A percentile compares a stretch with the other conserved stretches of the same genome.
Evolutionary conservation across 257 asterid species (phyloP).

Genomic region (Striga asiatica): DNA sequence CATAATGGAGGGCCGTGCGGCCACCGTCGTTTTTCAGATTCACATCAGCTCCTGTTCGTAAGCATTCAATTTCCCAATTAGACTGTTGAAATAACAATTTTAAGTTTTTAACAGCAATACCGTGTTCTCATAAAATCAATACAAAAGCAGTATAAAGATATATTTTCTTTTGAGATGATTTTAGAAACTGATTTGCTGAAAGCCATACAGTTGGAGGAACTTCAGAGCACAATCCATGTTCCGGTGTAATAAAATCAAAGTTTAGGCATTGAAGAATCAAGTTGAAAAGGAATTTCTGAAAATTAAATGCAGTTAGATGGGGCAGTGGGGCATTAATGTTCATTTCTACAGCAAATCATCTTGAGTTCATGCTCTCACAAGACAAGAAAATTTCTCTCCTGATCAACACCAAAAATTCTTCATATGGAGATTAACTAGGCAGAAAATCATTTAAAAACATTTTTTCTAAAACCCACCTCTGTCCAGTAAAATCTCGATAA

Average conservation of each 20-base stretch:
- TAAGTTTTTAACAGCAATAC: neutral
- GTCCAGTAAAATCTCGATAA: conserved; percentile 60
- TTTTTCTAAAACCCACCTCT: conserved; percentile 29
- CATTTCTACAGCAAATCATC: neutral
- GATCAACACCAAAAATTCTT: neutral
- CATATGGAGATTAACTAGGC: no score
- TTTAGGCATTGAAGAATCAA: neutral
- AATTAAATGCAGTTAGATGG: neutral
- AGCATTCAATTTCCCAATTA: conserved; percentile 8
- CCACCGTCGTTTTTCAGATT: conserved; percentile 71
- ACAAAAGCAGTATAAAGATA: neutral
- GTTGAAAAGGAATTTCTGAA: neutral
- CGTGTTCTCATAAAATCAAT: neutral
- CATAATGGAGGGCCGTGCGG: conserved; percentile 91
- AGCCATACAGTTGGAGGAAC: neutral
- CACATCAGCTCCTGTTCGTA: conserved; percentile 70
- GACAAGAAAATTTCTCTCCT: neutral
- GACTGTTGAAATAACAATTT: conserved; percentile 5
- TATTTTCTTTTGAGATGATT: neutral
- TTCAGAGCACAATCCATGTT: neutral
- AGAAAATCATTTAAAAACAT: neutral
- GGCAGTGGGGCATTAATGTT: neutral
- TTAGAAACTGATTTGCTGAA: neutral
- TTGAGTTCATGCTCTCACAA: neutral
- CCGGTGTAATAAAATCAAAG: neutral